Evolutionary conservation across 2,329 filamentous ascomycete species (phyloP), one percentile per base, ranked within the genome.

Genomic region (Dichotomopilus funicola): DNA sequence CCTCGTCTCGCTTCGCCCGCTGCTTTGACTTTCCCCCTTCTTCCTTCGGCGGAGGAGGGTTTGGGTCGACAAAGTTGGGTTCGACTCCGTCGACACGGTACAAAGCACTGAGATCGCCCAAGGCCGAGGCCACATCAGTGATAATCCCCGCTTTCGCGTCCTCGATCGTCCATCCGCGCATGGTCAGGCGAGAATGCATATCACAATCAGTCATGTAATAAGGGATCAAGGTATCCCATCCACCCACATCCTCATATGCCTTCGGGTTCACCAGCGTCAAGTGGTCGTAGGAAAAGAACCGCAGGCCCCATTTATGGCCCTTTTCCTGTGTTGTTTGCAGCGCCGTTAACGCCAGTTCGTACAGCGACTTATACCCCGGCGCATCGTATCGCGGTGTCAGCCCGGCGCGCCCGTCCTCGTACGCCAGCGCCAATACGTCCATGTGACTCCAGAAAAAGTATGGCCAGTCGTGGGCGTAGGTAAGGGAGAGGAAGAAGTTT

Each of bases 151-250:
- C 72, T 5, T 65, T 66, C 1, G 59, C 66, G 46, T 76, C 72
- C 5, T 63, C 60, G 53, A 71, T 73, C 5, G 67, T 71, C 69
- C 73, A 76, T 4, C 73, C 71, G 11, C 65, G 67, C 75, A 79
- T 78, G 5, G 61, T 56, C n/a, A 80, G 60, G 3, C 78, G 72
- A 6, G 68, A 68, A 61, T 81, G 77, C 70, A 78, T 75, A 63
- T 82, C 79, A 66, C 78, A 83, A 62, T 83, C 80, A 37, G 75
- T 79, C 57, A 75, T 72, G 64, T 83, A 83, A 62, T 77, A 83
- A 0, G 80, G 78, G 42, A 85, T 82, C 55, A 78, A 67, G 0
- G 76, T 76, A 62, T 84, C 81, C 78, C 80, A 84, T 0, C 73
- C 78, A 19, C 80, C 73, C 6, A 82, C 72, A 45, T 74, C 72